Evolutionary conservation across 495 filamentous ascomycete genomes (phyloP).

Genomic region (Talaromyces ruber): DNA sequence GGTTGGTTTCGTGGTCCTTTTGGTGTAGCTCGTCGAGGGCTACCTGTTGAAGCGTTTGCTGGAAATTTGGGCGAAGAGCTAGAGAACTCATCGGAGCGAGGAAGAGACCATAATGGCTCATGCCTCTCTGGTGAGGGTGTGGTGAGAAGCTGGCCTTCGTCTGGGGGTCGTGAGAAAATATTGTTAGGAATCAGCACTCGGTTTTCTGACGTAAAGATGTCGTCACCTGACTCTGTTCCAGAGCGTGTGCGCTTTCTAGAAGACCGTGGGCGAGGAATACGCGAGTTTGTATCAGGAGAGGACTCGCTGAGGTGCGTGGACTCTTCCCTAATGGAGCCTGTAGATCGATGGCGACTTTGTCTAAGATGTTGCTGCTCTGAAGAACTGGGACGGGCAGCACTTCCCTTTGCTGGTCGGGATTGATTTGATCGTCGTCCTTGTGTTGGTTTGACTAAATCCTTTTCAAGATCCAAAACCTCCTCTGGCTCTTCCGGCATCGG

Average conservation of each 20-base stretch:
- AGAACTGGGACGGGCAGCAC: not conserved
- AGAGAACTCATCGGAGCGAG: constrained; percentile 13
- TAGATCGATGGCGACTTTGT: constrained; percentile 7
- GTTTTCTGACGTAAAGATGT: constrained; percentile 6
- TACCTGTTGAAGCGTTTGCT: constrained; percentile 13
- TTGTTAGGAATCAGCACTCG: constrained; percentile 5
- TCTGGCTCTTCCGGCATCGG: constrained; percentile 30
- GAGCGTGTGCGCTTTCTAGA: constrained; percentile 19
- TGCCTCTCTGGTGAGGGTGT: constrained; percentile 28
- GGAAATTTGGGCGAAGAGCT: constrained; percentile 8
- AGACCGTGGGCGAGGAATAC: constrained; percentile 10
- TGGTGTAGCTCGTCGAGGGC: constrained; percentile 26
- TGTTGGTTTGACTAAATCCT: not conserved
- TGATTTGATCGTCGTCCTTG: not conserved
- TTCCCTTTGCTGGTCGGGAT: not conserved
- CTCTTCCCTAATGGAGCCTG: constrained; percentile 3
- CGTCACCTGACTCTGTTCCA: constrained; percentile 9
- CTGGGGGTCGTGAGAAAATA: constrained; percentile 17
- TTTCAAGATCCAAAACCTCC: constrained; percentile 25
- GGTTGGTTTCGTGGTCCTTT: constrained; percentile 34
- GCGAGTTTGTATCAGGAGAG: constrained; percentile 6
- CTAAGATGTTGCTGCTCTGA: not conserved
- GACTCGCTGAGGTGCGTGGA: constrained; percentile 14
- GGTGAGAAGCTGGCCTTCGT: constrained; percentile 13
- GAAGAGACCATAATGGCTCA: constrained; percentile 19